Conservation (phyloP, 352 stramenopile species). For the Globisporangium okanoganense region DNA sequence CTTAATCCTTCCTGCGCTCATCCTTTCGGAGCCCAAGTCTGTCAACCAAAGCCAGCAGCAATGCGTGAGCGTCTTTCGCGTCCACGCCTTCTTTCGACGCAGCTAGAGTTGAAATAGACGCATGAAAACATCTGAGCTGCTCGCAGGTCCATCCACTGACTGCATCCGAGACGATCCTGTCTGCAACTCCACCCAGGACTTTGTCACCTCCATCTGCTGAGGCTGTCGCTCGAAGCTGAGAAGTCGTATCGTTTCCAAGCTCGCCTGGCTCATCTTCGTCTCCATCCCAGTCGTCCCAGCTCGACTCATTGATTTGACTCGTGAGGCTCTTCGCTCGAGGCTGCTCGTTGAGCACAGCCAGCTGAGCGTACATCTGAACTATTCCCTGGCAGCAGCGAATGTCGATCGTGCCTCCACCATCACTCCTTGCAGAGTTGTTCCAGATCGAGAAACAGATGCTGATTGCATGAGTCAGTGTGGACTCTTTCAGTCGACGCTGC, state of each 20-base stretch:
- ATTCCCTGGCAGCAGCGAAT: background rate
- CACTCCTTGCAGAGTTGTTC: background rate
- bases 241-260: background rate
- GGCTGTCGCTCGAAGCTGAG: background rate
- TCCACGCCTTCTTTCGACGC: background rate
- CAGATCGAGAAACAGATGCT: background rate
- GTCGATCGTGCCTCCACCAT: background rate
- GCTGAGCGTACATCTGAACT: background rate
- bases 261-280: slow-evolving; percentile 6
- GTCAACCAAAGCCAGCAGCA: background rate
- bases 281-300: slow-evolving; percentile 45
- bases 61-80: background rate
- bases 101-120: background rate
- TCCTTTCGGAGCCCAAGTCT: background rate
- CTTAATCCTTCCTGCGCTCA: no score
- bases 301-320: background rate
- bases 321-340: background rate
- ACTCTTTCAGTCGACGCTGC: background rate
- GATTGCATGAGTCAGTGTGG: background rate
- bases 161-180: background rate
- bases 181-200: background rate
- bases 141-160: background rate
- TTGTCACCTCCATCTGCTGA: background rate
- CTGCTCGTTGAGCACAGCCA: background rate
- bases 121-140: background rate